Evolutionary conservation across 805 yeast genomes (phyloP).

Genomic region (Hanseniaspora lachancei): DNA sequence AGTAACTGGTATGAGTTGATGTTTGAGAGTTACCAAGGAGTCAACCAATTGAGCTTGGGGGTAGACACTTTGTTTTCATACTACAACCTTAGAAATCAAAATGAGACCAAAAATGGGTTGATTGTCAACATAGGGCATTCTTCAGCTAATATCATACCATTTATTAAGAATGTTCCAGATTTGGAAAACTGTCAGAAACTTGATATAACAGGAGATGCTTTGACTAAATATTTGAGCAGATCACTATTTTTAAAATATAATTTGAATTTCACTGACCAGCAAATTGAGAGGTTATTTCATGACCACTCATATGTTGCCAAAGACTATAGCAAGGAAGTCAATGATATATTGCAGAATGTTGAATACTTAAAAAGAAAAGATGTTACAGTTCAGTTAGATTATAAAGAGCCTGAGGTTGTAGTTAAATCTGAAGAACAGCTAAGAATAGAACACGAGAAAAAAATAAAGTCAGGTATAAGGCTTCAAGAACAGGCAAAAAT

Average conservation of each 20-base stretch:
- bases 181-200: constrained; percentile 62
- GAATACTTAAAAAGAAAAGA: constrained; percentile 57
- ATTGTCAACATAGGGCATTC: constrained; percentile 76
- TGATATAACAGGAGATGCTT: constrained; percentile 81
- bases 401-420: constrained; percentile 47
- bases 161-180: constrained; percentile 53
- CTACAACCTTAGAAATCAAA: constrained; percentile 38
- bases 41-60: constrained; percentile 66
- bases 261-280: constrained; percentile 60
- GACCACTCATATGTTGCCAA: constrained; percentile 68
- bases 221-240: constrained; percentile 48
- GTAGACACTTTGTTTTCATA: constrained; percentile 72
- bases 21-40: constrained; percentile 63
- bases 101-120: constrained; percentile 36
- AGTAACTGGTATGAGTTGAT: constrained; percentile 63
- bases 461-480: constrained; percentile 74
- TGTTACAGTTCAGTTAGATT: constrained; percentile 70
- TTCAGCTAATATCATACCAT: constrained; percentile 71
- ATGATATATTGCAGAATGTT: constrained; percentile 39
- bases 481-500: constrained; percentile 88
- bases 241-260: constrained; percentile 76
- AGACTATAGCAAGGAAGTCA: constrained; percentile 54
- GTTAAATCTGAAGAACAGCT: constrained; percentile 79
- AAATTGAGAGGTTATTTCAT: constrained; percentile 54
- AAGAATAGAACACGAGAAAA: constrained; percentile 57